phyloP scores from a whole-genome alignment of 805 yeast genomes.

The Scheffersomyces coipomensis region DNA sequence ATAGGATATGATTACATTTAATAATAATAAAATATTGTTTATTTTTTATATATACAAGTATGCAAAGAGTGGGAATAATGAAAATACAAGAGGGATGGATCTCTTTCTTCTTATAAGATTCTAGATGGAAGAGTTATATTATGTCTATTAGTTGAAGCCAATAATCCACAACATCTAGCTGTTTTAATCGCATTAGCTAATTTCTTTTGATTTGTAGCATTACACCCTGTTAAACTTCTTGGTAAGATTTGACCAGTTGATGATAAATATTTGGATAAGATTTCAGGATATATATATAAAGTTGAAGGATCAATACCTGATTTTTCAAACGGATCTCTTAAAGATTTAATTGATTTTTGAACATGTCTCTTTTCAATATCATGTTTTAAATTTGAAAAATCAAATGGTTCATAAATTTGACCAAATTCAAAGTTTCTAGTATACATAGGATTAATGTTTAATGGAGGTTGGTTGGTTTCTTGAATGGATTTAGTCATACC shows the following conservation, averaged over 20 bases:
- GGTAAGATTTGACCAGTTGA: slow-evolving; percentile 77
- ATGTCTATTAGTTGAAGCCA: slow-evolving; percentile 73
- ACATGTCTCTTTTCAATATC: slow-evolving; percentile 45
- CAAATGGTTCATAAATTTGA: slow-evolving; percentile 76
- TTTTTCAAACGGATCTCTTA: slow-evolving; percentile 39
- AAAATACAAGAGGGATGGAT: not conserved
- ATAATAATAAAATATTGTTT: too few species aligned
- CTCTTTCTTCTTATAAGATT: slow-evolving; percentile 21
- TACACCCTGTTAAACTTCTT: slow-evolving; percentile 68
- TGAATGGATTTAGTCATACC: slow-evolving; percentile 32
- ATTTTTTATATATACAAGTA: too few species aligned
- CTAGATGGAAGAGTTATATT: slow-evolving; percentile 43
- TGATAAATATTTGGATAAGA: slow-evolving; percentile 63
- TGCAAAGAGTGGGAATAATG: not conserved
- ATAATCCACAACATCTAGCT: slow-evolving; percentile 75
- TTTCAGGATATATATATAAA: slow-evolving; percentile 69
- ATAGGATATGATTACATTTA: too few species aligned
- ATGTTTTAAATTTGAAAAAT: slow-evolving; percentile 62
- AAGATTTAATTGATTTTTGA: slow-evolving; percentile 15
- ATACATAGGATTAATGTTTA: slow-evolving; percentile 29
- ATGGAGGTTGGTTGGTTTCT: slow-evolving; percentile 31
- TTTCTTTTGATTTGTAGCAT: slow-evolving; percentile 63
- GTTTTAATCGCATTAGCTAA: slow-evolving; percentile 77
- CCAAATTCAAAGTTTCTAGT: slow-evolving; percentile 49
- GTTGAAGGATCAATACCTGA: slow-evolving; percentile 65